Evolutionary conservation across 2,329 filamentous ascomycete genomes (phyloP).

Genomic region (Trichothecium roseum): DNA sequence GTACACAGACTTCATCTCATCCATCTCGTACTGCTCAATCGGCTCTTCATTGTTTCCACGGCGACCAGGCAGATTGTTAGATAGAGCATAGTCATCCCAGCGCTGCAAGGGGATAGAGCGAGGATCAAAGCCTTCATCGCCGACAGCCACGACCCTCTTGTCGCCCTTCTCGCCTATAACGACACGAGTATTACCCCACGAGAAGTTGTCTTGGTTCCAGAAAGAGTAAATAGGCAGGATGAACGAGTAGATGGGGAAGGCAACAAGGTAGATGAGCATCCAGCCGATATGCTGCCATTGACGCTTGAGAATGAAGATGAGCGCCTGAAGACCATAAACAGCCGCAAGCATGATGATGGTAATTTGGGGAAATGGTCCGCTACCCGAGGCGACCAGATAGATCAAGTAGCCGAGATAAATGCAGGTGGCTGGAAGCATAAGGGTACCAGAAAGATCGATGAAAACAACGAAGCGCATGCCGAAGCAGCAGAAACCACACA

Average conservation of each 20-base stretch:
- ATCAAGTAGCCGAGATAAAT: constrained; percentile 82
- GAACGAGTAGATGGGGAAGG: constrained; percentile 89
- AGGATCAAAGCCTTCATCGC: constrained; percentile 80
- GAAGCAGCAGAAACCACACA: constrained; percentile 98
- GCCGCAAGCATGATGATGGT: constrained; percentile 82
- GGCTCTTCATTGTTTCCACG: constrained; percentile 63
- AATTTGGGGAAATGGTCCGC: constrained; percentile 71
- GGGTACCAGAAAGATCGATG: constrained; percentile 83
- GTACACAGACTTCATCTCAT: constrained; percentile 95
- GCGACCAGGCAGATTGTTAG: constrained; percentile 83
- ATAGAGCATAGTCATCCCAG: constrained; percentile 90
- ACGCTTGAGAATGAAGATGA: constrained; percentile 93
- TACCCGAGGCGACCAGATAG: constrained; percentile 59
- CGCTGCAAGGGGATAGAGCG: constrained; percentile 86
- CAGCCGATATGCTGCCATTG: constrained; percentile 98
- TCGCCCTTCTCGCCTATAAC: constrained; percentile 89
- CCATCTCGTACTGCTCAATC: constrained; percentile 83
- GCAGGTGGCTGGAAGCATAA: constrained; percentile 83
- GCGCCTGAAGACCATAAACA: constrained; percentile 88
- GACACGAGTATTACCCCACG: constrained; percentile 96
- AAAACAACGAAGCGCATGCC: constrained; percentile 96
- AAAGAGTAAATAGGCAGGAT: constrained; percentile 91
- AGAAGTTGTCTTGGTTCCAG: constrained; percentile 99
- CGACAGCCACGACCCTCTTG: constrained; percentile 81
- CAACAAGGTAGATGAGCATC: constrained; percentile 99